These are phyloP conservation scores for Sindora glabra DNA, from an alignment of 306 rosid genomes.

Conservation along the genomic window DNA sequence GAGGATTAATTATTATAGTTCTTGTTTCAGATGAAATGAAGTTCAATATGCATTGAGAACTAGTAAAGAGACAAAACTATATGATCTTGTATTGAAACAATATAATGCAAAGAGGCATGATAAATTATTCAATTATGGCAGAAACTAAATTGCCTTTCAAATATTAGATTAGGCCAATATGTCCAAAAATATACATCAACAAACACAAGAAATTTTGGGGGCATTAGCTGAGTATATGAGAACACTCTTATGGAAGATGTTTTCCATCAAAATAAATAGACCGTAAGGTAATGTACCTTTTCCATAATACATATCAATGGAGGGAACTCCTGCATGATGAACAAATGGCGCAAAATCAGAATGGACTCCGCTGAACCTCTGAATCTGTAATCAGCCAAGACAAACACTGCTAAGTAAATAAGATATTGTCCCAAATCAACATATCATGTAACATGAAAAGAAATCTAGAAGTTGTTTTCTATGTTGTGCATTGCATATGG, in stretches of 20 bases:
- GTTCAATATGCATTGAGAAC: background rate
- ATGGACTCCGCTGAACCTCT: slow-evolving; percentile 63
- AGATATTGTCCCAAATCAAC: background rate
- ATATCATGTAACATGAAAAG: slow-evolving; percentile 1
- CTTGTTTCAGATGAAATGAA: background rate
- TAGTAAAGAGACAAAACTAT: background rate
- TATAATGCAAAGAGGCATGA: background rate
- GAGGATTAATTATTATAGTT: background rate
- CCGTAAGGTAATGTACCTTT: slow-evolving; percentile 60
- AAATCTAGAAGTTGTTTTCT: background rate
- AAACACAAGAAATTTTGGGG: background rate
- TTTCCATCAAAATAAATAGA: background rate
- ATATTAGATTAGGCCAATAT: background rate
- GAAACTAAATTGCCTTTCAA: background rate
- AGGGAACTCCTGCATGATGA: slow-evolving; percentile 91
- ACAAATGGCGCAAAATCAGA: slow-evolving; percentile 93
- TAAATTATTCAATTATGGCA: background rate
- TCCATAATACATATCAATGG: slow-evolving; percentile 80
- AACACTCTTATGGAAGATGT: no score
- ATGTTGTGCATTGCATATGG: no score
- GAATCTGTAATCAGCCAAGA: slow-evolving; percentile 53
- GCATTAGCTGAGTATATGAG: no score
- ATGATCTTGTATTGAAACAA: background rate
- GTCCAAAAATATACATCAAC: background rate
- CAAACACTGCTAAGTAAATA: slow-evolving; percentile 14